phyloP scores from a whole-genome alignment of 768 basidiomycete species.

The Ramaria rubella region DNA sequence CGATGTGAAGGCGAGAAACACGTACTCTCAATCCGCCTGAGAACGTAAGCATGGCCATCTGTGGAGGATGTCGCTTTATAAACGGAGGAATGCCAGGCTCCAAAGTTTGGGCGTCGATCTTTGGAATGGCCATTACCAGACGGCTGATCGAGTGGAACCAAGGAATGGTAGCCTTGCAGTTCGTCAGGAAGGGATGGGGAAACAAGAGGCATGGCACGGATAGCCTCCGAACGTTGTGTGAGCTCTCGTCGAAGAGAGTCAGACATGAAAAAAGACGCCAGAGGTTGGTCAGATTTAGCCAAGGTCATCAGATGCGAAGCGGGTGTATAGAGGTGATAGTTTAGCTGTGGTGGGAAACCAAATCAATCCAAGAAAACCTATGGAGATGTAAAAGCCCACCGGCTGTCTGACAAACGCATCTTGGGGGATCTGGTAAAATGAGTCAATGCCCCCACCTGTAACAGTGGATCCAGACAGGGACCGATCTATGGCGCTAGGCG shows the following conservation, averaged over 20 bases:
- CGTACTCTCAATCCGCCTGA: constrained; percentile 86
- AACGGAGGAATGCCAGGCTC: constrained; percentile 78
- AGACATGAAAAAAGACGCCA: constrained; percentile 69
- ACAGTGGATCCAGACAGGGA: background rate
- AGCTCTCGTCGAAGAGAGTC: constrained; percentile 61
- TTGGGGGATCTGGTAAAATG: constrained; percentile 36
- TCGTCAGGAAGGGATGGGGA: constrained; percentile 68
- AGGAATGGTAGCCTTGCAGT: constrained; percentile 83
- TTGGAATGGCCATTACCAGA: constrained; percentile 15
- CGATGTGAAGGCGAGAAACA: constrained; percentile 12
- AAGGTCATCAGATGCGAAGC: constrained; percentile 49
- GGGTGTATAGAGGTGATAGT: constrained; percentile 88
- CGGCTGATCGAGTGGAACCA: constrained; percentile 68
- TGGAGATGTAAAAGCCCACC: constrained; percentile 40
- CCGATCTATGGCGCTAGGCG: background rate
- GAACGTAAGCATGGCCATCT: constrained; percentile 71
- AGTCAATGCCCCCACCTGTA: constrained; percentile 6
- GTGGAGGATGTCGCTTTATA: constrained; percentile 74
- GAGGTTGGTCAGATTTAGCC: constrained; percentile 30
- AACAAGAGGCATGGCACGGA: constrained; percentile 29
- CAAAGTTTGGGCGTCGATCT: constrained; percentile 67
- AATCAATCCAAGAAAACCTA: constrained; percentile 9
- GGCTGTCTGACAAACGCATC: constrained; percentile 60
- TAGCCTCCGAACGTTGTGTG: constrained; percentile 42
- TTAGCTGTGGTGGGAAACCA: constrained; percentile 46